Conservation (phyloP, 2,329 filamentous ascomycete species). For the Penicillium sp. region DNA sequence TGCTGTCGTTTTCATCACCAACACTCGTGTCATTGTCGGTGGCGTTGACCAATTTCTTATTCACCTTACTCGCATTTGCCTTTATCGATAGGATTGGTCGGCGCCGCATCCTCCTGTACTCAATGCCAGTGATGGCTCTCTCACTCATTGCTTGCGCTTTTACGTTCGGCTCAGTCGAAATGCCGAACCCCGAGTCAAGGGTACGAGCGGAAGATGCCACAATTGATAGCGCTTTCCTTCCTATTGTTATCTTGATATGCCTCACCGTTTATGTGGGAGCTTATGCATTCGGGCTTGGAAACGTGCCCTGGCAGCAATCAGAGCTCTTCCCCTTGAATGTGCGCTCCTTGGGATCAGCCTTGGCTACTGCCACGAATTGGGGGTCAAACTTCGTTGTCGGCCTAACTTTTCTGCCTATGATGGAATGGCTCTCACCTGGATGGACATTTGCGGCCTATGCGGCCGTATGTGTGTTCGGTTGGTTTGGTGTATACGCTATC, state of each 20-base stretch:
- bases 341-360: constrained; percentile 53
- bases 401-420: constrained; percentile 77
- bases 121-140: constrained; percentile 71
- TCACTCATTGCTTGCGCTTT: constrained; percentile 63
- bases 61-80: constrained; percentile 65
- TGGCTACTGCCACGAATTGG: constrained; percentile 74
- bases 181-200: too few relatives aligned
- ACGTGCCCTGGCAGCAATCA: constrained; percentile 92
- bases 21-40: constrained; percentile 72
- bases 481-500: constrained; percentile 59
- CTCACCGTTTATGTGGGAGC: constrained; percentile 76
- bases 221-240: constrained; percentile 19
- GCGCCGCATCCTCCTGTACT: constrained; percentile 71
- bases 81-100: constrained; percentile 73
- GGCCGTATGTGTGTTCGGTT: constrained; percentile 57
- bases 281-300: constrained; percentile 80
- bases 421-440: constrained; percentile 62
- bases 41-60: constrained; percentile 71
- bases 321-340: constrained; percentile 70
- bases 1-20: constrained; percentile 68
- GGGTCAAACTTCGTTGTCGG: constrained; percentile 76
- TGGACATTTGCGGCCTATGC: constrained; percentile 80
- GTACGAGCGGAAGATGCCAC: too few relatives aligned
- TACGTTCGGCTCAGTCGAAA: too few relatives aligned
- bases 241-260: constrained; percentile 58